Conservation (phyloP, 2,329 filamentous ascomycete genomes). For the Orbilia oligospora region DNA sequence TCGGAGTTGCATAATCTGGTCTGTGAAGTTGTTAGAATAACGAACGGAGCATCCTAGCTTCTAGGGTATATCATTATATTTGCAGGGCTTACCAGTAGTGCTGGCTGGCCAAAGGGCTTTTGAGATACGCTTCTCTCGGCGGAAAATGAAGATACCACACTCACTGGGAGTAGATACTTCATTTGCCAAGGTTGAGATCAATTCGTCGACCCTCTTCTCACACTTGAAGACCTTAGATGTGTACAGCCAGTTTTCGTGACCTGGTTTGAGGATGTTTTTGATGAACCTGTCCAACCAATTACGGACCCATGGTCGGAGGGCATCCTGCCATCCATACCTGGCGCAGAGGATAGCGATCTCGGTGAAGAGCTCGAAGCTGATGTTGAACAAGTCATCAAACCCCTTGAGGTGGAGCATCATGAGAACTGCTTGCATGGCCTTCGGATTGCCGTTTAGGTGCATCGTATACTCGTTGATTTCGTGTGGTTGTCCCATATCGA, state of each 20-base stretch:
- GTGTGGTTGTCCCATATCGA: too few relatives aligned
- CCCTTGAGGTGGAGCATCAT: neutral
- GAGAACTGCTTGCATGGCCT: neutral
- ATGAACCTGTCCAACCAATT: neutral
- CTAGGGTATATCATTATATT: too few relatives aligned
- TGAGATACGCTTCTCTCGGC: too few relatives aligned
- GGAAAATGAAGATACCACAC: neutral
- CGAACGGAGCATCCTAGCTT: too few relatives aligned
- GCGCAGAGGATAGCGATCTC: conserved; percentile 10
- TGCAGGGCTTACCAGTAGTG: too few relatives aligned
- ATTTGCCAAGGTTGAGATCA: neutral
- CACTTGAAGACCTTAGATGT: neutral
- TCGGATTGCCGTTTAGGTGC: too few relatives aligned
- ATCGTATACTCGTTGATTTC: too few relatives aligned
- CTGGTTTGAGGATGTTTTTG: neutral
- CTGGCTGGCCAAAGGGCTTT: too few relatives aligned
- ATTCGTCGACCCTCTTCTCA: neutral
- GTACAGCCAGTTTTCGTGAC: conserved; percentile 30
- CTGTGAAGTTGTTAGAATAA: too few relatives aligned
- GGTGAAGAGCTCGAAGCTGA: neutral
- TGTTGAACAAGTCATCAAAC: conserved; percentile 5
- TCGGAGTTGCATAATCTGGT: too few relatives aligned
- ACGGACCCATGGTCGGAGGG: conserved; percentile 6
- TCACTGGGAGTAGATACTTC: neutral
- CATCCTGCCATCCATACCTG: neutral